Base-by-base conservation (phyloP, 108 stramenopile genomes). In the Discostella pseudostelligera region DNA sequence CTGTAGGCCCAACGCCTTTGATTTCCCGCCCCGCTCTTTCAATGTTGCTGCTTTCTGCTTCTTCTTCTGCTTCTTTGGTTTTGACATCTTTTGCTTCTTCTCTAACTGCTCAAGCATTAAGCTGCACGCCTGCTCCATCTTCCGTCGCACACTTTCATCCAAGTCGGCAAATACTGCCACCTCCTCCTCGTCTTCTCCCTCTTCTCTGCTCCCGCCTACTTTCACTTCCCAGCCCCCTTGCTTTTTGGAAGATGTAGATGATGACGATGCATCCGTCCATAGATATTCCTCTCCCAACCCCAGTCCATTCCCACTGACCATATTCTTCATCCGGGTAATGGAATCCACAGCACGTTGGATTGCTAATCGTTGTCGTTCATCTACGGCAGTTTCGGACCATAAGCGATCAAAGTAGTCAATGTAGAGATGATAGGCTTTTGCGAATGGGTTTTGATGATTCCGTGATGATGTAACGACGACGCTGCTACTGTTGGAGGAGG, bases 331-430 rank as follows among this genome's bases (percentile, higher is more conserved):
- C 20, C 59, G 39, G 5, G 60, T 9, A 14, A 78, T 72, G 10
- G 76, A 65, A 24, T 73, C 72, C 4, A 35, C 39, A 25, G 76
- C 76, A n/a, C 58, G 45, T 60, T 61, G 59, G 8, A 56, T 66
- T 7, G 71, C 66, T 0, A 67, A 19, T 21, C 60, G 57, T 29
- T 56, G 48, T 4, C 76, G 64, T 9, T 72, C 65, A 17, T 43
- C 50, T 12, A 62, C 53, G 43, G 67, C 71, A 3, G 76, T 78
- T 20, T 78, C 76, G 36, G 71, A 43, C 76, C 76, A 78, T 7
- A 78, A 58, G 20, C 71, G 57, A 24, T 68, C 66, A 32, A 78
- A 68, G 65, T 78, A 78, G 47, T 72, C 72, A 26, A 62, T 51
- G 66, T 78, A 78, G 29, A 78, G 66, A 35, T 68, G 72, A 26